Base-by-base conservation (phyloP, 345 rosid species). In the Dimocarpus longan region DNA sequence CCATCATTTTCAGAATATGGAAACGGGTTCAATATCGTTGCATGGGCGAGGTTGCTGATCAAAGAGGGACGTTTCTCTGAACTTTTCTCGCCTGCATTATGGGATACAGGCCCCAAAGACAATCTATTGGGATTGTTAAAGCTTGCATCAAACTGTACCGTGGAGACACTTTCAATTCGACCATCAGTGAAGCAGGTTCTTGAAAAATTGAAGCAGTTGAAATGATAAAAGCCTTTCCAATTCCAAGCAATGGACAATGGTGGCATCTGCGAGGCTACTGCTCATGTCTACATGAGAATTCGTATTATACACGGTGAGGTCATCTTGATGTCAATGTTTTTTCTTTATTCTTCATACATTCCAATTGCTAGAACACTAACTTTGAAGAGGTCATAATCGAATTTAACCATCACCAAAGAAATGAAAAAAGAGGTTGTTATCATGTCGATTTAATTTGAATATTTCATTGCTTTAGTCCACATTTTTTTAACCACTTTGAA, bases 21-120 rank as follows among this genome's bases (percentile, higher is more conserved):
- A 11, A 88, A 91, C 70, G 95, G 91, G 62, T 89, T 89, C 87
- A 89, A 89, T 52, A 91, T 91, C 50, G 95, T 88, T 63, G 83
- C 86, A 22, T 91, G 91, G 95, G 91, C 92, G 50, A 87, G 73
- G 83, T 42, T 88, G 86, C 77, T 91, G 86, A 81, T 83, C 73
- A 86, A 70, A 81, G 95, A 91, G 82, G 88, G 88, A 26, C 88
- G 91, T 5, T 77, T 79, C 16, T 78, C 83, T 0, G 89, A 88
- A 80, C 78, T 89, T 68, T 91, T 91, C 82, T 71, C 87, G 21
- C 74, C 78, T 32, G 85, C 82, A 79, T 71, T 91, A 77, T 86
- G 87, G 95, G 89, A 87, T 43, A 39, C 82, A 48, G 93, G 90
- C 43, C 90, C 92, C 10, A 73, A 78, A 70, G 93, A 86, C 72